Evolutionary conservation across 2,329 filamentous ascomycete genomes (phyloP).

Genomic region (Neonectria punicea): DNA sequence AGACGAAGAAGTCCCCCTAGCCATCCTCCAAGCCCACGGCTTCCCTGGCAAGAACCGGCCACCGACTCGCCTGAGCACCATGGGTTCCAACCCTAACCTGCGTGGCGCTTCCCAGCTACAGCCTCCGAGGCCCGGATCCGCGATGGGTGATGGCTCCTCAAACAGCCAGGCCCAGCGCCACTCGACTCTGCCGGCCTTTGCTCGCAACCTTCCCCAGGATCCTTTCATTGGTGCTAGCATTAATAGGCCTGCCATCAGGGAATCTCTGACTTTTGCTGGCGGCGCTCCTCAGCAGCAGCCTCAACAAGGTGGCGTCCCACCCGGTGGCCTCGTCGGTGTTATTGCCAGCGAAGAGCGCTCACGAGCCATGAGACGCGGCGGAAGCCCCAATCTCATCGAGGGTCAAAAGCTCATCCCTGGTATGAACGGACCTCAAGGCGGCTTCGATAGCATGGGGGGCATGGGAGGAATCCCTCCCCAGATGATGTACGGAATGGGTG

Average conservation of each 20-base stretch:
- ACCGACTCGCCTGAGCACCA: slow-evolving; percentile 72
- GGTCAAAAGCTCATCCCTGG: slow-evolving; percentile 53
- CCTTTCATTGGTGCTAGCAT: slow-evolving; percentile 85
- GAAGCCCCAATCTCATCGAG: slow-evolving; percentile 75
- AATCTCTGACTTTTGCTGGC: slow-evolving; percentile 77
- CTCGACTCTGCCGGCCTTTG: slow-evolving; percentile 79
- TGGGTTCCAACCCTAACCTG: slow-evolving; percentile 78
- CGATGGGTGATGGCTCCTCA: slow-evolving; percentile 60
- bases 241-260: slow-evolving; percentile 76
- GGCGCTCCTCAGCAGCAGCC: slow-evolving; percentile 56
- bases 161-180: slow-evolving; percentile 43
- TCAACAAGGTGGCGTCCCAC: slow-evolving; percentile 59
- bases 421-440: slow-evolving; percentile 51
- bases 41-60: slow-evolving; percentile 84
- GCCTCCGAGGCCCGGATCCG: slow-evolving; percentile 64
- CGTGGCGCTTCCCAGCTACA: slow-evolving; percentile 61
- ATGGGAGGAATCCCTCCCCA: slow-evolving; percentile 59
- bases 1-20: slow-evolving; percentile 88
- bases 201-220: slow-evolving; percentile 82
- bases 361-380: slow-evolving; percentile 80
- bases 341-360: slow-evolving; percentile 88
- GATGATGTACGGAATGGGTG: slow-evolving; percentile 52
- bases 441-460: slow-evolving; percentile 60
- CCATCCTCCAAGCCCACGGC: slow-evolving; percentile 87
- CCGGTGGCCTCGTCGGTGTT: slow-evolving; percentile 85